Conservation (phyloP, 805 yeast species). For the Suhomyces canberraensis region DNA sequence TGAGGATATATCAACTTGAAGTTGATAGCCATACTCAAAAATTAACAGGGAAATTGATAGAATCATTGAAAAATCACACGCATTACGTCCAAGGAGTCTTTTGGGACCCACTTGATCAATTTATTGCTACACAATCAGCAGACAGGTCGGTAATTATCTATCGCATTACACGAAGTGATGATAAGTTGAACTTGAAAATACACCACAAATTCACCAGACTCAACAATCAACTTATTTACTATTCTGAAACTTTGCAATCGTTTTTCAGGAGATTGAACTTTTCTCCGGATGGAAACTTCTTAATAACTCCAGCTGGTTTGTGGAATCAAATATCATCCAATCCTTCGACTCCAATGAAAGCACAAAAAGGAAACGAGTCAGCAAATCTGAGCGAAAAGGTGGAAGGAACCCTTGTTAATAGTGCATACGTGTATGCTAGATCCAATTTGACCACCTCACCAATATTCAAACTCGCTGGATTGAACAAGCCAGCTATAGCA, state of each 20-base stretch:
- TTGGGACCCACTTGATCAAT: conserved; percentile 88
- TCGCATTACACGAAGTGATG: not conserved
- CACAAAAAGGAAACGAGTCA: conserved; percentile 1
- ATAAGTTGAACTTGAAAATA: conserved; percentile 1
- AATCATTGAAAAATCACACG: conserved; percentile 64
- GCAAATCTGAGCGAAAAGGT: conserved; percentile 9
- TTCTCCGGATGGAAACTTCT: conserved; percentile 84
- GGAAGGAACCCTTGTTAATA: conserved; percentile 49
- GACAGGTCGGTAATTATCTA: conserved; percentile 82
- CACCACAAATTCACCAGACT: conserved; percentile 14
- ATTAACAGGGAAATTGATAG: conserved; percentile 8
- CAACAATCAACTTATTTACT: conserved; percentile 46
- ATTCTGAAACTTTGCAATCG: conserved; percentile 83
- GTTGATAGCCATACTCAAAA: not conserved
- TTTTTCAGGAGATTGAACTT: conserved; percentile 84
- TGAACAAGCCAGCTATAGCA: conserved; percentile 81
- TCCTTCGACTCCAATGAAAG: conserved; percentile 1
- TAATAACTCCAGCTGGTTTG: conserved; percentile 51
- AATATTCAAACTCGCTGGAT: conserved; percentile 72
- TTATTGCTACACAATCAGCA: conserved; percentile 82
- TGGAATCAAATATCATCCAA: conserved; percentile 4
- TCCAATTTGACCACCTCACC: conserved; percentile 68
- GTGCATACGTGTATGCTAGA: conserved; percentile 78
- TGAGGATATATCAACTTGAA: conserved; percentile 60
- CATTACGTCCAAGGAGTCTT: conserved; percentile 95